A percentile compares a stretch with the other conserved stretches of the same genome.
Evolutionary conservation across 176 grass and related monocot genomes (phyloP).

Genomic region (Tillandsia leiboldiana): DNA sequence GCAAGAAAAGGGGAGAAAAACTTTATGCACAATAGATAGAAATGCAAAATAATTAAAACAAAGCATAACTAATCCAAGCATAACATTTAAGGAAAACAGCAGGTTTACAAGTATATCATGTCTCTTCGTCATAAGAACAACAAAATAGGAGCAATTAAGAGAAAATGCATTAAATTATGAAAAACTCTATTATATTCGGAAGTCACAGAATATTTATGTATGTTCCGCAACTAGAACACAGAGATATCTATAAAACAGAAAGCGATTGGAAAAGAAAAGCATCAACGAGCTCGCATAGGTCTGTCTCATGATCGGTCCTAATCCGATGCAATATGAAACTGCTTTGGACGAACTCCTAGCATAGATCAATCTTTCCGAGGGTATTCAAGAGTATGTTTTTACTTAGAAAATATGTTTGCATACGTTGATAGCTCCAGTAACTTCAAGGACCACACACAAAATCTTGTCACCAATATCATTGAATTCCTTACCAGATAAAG

Average conservation of each 20-base stretch:
- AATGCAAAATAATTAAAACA: neutral
- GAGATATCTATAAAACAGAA: too few species aligned
- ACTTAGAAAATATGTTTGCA: conserved; percentile 60
- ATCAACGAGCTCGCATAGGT: conserved; percentile 7
- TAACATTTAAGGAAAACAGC: too few species aligned
- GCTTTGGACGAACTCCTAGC: conserved; percentile 21
- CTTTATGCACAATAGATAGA: too few species aligned
- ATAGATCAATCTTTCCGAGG: conserved; percentile 20
- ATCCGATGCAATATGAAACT: conserved; percentile 87
- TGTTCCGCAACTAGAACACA: too few species aligned
- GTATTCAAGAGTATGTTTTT: conserved; percentile 61
- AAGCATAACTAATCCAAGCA: neutral
- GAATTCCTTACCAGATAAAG: neutral
- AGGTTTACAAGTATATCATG: neutral
- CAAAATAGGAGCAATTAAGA: neutral
- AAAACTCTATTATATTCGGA: too few species aligned
- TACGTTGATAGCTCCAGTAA: conserved; percentile 26
- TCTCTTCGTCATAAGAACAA: neutral
- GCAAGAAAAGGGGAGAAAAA: neutral
- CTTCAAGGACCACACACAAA: conserved; percentile 25
- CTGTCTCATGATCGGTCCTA: conserved; percentile 69
- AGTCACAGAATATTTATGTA: too few species aligned
- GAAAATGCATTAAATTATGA: too few species aligned
- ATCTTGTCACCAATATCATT: conserved; percentile 11
- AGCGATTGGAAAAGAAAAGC: too few species aligned